These are phyloP conservation scores for Populus hybrid DNA, from an alignment of 441 rosid genomes.

Conservation along the genomic window DNA sequence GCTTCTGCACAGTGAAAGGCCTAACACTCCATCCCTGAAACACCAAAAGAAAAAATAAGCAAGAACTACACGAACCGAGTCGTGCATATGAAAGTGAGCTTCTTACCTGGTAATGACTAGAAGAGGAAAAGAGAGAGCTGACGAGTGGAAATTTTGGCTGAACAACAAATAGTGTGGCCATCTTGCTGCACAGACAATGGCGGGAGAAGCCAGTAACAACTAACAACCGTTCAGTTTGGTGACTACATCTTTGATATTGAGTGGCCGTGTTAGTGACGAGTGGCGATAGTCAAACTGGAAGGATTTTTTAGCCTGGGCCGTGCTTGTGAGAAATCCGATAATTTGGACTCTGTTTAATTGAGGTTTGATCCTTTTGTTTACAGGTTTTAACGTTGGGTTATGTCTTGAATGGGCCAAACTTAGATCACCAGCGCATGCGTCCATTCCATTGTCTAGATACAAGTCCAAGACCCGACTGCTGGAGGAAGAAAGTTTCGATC, in stretches of 20 bases:
- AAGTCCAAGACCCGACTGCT: background rate
- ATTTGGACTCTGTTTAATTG: background rate
- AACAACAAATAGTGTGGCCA: slow-evolving; percentile 37
- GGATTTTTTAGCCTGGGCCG: background rate
- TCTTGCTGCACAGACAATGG: slow-evolving; percentile 18
- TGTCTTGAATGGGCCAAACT: background rate
- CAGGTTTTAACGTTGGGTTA: background rate
- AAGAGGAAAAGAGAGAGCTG: slow-evolving; percentile 18
- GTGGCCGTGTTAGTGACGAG: background rate
- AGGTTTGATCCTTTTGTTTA: background rate
- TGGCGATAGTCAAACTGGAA: background rate
- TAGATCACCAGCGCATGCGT: background rate
- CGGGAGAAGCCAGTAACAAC: slow-evolving; percentile 20
- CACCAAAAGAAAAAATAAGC: background rate
- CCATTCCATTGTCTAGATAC: background rate
- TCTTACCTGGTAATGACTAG: slow-evolving; percentile 22
- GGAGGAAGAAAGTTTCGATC: background rate
- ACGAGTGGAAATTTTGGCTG: background rate
- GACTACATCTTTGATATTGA: slow-evolving; percentile 25
- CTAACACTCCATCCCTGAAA: slow-evolving; percentile 29
- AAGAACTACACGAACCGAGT: background rate
- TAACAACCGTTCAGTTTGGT: slow-evolving; percentile 35
- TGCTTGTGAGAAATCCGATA: background rate
- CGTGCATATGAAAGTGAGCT: background rate
- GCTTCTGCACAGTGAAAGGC: slow-evolving; percentile 20